Percentiles rank a stretch among this genome's conserved stretches.
Evolutionary conservation across 345 rosid species (phyloP).

Genomic region (Zanthoxylum bungeanum): DNA sequence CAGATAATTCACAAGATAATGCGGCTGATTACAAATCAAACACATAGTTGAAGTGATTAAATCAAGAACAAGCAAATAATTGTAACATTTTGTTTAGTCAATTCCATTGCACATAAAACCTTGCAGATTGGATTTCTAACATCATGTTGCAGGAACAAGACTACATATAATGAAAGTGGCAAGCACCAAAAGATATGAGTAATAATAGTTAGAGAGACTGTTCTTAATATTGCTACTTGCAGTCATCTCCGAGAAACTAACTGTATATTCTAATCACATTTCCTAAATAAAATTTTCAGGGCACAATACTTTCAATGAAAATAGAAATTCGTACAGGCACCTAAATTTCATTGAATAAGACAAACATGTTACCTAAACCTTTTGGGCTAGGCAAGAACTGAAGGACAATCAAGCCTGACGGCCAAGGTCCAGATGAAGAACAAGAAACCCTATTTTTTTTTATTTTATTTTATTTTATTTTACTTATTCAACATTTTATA

Average conservation of each 20-base stretch:
- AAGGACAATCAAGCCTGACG: not conserved
- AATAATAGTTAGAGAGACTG: not conserved
- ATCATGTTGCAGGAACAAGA: not conserved
- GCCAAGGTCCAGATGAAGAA: not conserved
- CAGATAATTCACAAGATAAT: conserved; percentile 15
- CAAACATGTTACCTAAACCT: not conserved
- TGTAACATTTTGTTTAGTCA: not conserved
- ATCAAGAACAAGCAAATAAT: not conserved
- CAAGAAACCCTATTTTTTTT: not conserved
- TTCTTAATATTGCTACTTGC: not conserved
- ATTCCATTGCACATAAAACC: not conserved
- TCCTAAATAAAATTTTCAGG: not conserved
- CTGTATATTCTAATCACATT: not conserved
- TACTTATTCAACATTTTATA: not conserved
- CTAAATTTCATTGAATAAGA: not conserved
- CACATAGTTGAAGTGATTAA: not conserved
- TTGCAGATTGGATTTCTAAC: not conserved
- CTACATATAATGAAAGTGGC: not conserved
- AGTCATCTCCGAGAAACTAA: not conserved
- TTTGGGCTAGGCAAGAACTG: conserved; percentile 1
- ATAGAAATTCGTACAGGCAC: not conserved
- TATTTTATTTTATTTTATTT: too few relatives aligned
- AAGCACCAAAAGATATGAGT: not conserved
- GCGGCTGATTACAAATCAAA: conserved; percentile 1
- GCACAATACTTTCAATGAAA: not conserved